Evolutionary conservation across 2,329 filamentous ascomycete genomes (phyloP), one percentile per base, ranked within the genome.

Genomic region (Drechslerella stenobrocha): DNA sequence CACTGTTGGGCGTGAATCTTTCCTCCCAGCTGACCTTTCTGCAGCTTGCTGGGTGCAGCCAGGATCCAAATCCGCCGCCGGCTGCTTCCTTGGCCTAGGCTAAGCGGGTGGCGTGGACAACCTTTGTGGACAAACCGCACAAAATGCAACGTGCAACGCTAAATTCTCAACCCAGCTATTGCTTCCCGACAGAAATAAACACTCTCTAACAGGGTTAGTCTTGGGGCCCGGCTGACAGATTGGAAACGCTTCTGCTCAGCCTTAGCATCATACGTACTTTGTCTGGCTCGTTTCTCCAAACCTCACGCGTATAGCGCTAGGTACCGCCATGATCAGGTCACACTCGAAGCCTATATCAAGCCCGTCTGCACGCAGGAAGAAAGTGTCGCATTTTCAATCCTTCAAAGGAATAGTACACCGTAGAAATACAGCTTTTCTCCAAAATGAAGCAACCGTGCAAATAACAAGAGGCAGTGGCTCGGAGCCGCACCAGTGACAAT

Each of bases 401-500:
- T n/a, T 30, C 5, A 30, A 30, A 30, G 28, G 28, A 30, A 30
- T n/a, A n/a, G n/a, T n/a, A 30, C 11, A 11, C 28, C 5, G 28
- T 30, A 30, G 11, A 30, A 30, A 30, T 30, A 30, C 28, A 30
- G 28, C 34, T 37, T 30, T 30, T 30, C 11, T 30, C 5, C 28
- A n/a, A n/a, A n/a, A n/a, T n/a, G 28, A 30, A 30, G 28, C 28
- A 5, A 30, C 11, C 28, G 5, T 30, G 5, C 28, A 30, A 30
- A 30, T 30, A 30, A 5, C 28, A 30, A 30, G 28, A 30, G 11
- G n/a, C n/a, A n/a, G n/a, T n/a, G n/a, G n/a, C n/a, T n/a, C n/a
- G n/a, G n/a, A n/a, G n/a, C n/a, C n/a, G n/a, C n/a, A n/a, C 65
- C 70, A 70, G 74, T 55, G 72, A 66, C 71, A 56, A 70, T 69